These are phyloP conservation scores for Elasticomyces elasticus DNA, from an alignment of 495 filamentous ascomycete species.

Conservation along the genomic window DNA sequence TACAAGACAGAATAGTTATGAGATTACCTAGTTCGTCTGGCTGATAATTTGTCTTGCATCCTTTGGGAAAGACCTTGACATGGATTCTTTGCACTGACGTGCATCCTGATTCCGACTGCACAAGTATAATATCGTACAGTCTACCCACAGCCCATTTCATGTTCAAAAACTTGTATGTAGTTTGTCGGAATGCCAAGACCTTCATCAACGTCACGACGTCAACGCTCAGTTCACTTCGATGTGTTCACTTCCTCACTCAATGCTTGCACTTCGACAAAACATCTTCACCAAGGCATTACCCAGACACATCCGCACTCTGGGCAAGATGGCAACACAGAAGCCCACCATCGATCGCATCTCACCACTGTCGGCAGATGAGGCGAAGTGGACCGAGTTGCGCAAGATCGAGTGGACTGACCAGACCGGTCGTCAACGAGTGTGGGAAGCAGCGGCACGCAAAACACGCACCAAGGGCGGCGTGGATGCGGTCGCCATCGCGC, in stretches of 20 bases:
- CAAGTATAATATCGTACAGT: too few species aligned
- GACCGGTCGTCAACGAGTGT: constrained; percentile 39
- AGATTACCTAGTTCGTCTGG: too few species aligned
- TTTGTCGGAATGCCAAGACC: too few species aligned
- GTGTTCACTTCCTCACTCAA: not conserved
- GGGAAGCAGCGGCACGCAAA: constrained; percentile 46
- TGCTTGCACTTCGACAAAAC: not conserved
- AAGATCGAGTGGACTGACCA: constrained; percentile 45
- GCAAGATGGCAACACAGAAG: constrained; percentile 22
- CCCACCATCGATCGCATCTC: constrained; percentile 39
- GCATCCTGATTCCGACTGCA: too few species aligned
- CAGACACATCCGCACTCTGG: not conserved
- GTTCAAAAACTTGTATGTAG: too few species aligned
- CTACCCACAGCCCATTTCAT: too few species aligned
- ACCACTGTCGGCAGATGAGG: constrained; percentile 36
- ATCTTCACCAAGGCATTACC: not conserved
- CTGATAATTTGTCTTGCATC: too few species aligned
- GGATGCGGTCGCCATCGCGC: constrained; percentile 85
- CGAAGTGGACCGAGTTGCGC: constrained; percentile 44
- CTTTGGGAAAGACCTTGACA: too few species aligned
- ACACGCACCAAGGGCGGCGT: constrained; percentile 50
- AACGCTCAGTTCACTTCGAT: not conserved
- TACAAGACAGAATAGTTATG: too few species aligned
- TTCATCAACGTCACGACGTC: not conserved
- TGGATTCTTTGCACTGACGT: too few species aligned